These are phyloP conservation scores for Akebia trifoliata DNA, from an alignment of 164 flowering plant species.

Conservation along the genomic window DNA sequence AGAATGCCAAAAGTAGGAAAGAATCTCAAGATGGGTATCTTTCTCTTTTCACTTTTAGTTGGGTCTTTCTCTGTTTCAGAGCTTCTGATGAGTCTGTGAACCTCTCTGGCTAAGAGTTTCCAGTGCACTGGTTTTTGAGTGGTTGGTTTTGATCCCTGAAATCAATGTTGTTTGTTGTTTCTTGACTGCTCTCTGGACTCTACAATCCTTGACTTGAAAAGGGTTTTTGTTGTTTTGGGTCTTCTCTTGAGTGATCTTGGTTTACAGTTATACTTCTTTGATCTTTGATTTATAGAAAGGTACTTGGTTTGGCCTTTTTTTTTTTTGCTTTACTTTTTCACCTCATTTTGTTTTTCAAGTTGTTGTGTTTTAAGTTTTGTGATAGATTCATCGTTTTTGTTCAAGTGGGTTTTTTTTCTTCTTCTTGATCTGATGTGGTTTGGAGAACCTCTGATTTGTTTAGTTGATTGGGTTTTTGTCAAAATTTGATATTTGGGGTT, in stretches of 20 bases:
- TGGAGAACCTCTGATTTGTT: constrained; percentile 8
- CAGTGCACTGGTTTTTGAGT: constrained; percentile 21
- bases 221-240: constrained; percentile 11
- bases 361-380: constrained; percentile 4
- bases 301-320: constrained; percentile 13
- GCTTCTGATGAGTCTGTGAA: constrained; percentile 16
- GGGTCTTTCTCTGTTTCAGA: constrained; percentile 31
- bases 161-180: constrained; percentile 28
- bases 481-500: constrained; percentile 12
- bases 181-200: constrained; percentile 33
- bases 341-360: constrained; percentile 2
- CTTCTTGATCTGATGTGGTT: constrained; percentile 1
- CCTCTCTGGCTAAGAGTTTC: constrained; percentile 51
- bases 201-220: constrained; percentile 20
- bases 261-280: constrained; percentile 15
- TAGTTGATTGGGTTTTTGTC: constrained; percentile 7
- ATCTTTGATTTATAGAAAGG: constrained; percentile 19
- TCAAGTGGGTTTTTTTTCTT: constrained; percentile 11
- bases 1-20: constrained; percentile 48
- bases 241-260: constrained; percentile 17
- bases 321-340: constrained; percentile 12
- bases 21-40: constrained; percentile 65
- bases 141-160: constrained; percentile 37
- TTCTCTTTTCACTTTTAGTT: constrained; percentile 41
- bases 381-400: constrained; percentile 11